These are phyloP conservation scores for Massospora cicadina DNA, from an alignment of 371 early-diverging fungal species.

Conservation along the genomic window DNA sequence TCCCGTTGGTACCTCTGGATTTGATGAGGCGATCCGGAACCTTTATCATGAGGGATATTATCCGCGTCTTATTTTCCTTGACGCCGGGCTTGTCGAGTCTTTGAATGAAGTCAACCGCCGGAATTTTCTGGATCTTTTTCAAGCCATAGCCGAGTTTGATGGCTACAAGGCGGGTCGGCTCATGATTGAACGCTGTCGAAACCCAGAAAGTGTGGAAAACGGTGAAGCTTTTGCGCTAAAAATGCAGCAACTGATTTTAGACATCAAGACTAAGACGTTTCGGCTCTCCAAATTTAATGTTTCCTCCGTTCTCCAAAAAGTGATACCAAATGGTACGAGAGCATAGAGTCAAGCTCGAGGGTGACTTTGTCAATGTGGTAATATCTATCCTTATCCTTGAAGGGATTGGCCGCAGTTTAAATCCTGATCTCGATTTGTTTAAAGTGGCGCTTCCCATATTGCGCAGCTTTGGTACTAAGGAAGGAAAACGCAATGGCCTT, in stretches of 20 bases:
- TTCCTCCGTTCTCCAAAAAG: slow-evolving; percentile 50
- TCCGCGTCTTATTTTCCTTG: slow-evolving; percentile 68
- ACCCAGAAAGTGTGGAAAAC: slow-evolving; percentile 51
- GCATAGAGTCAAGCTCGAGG: slow-evolving; percentile 84
- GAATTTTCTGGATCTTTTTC: slow-evolving; percentile 81
- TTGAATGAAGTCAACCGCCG: slow-evolving; percentile 48
- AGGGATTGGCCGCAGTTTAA: slow-evolving; percentile 79
- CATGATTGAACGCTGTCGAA: slow-evolving; percentile 73
- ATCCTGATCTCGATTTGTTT: slow-evolving; percentile 81
- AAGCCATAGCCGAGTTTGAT: slow-evolving; percentile 68
- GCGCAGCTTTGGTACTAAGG: slow-evolving; percentile 36
- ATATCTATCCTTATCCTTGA: slow-evolving; percentile 80
- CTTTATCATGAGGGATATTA: slow-evolving; percentile 46
- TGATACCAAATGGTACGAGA: slow-evolving; percentile 68
- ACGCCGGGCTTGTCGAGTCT: slow-evolving; percentile 72
- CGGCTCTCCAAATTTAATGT: slow-evolving; percentile 59
- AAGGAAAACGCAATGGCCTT: slow-evolving; percentile 29
- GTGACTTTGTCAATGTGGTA: slow-evolving; percentile 81
- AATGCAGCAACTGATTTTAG: slow-evolving; percentile 55
- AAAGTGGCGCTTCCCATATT: slow-evolving; percentile 62
- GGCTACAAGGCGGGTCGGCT: slow-evolving; percentile 60
- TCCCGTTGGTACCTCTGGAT: slow-evolving; percentile 18
- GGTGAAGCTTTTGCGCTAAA: slow-evolving; percentile 53
- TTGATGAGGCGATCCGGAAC: slow-evolving; percentile 27
- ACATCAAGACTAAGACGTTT: slow-evolving; percentile 49